Evolutionary conservation across 768 basidiomycete species (phyloP).

Genomic region (Russula sp.): DNA sequence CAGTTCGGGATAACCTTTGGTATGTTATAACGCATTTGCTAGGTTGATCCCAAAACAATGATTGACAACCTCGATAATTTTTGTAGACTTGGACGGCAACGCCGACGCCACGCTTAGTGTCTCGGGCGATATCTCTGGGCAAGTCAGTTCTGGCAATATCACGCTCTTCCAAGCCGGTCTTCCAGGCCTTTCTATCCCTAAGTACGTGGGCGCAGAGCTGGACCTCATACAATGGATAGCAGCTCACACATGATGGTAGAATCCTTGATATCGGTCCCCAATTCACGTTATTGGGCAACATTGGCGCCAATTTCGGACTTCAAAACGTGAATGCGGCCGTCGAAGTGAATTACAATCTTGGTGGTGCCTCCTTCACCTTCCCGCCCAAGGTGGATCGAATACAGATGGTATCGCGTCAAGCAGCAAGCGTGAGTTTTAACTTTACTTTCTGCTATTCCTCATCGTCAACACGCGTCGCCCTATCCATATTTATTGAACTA

Average conservation of each 20-base stretch:
- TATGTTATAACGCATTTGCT: not conserved
- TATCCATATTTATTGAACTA: not conserved
- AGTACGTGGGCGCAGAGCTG: not conserved
- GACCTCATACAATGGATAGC: not conserved
- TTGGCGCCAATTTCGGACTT: not conserved
- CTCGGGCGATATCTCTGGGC: not conserved
- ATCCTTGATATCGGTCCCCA: not conserved
- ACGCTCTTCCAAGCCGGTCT: not conserved
- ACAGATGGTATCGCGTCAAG: not conserved
- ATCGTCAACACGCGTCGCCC: not conserved
- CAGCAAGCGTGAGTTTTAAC: not conserved
- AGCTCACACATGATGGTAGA: not conserved
- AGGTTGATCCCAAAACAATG: not conserved
- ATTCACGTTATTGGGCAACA: not conserved
- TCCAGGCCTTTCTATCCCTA: conserved; percentile 1
- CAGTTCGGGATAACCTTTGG: conserved; percentile 17
- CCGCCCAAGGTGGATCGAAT: not conserved
- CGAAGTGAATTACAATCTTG: not conserved
- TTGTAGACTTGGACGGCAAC: not conserved
- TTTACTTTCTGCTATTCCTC: not conserved
- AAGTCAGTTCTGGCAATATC: not conserved
- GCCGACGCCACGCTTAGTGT: not conserved
- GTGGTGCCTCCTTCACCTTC: not conserved
- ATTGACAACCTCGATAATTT: conserved; percentile 30
- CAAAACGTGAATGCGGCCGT: not conserved